Evolutionary conservation across 345 rosid genomes (phyloP), one percentile per base, ranked within the genome.

Genomic region (Arabidopsis thaliana): DNA sequence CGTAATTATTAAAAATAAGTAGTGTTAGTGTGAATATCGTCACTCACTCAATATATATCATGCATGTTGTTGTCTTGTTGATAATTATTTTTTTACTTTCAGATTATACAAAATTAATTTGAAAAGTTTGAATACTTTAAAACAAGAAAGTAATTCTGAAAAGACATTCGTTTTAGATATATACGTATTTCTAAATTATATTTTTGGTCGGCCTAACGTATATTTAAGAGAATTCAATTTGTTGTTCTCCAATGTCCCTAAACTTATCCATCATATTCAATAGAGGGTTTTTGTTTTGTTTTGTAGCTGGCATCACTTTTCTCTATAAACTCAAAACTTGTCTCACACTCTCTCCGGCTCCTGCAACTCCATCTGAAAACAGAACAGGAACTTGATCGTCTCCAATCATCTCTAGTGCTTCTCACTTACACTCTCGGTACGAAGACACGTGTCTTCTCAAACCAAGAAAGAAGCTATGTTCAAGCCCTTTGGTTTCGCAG

Each of bases 351-450:
- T 71, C 67, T 59, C 59, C n/a, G 16, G 44, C 22, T 73, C 53
- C 78, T 45, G 22, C 60, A 74, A 46, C 72, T 65, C 33, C 16
- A 66, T 66, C 42, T 58, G 49, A 37, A 48, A 59, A 3, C 37
- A 59, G 9, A 67, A 23, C 52, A 74, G 58, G 67, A 74, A 66
- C 67, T 66, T 16, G 20, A 16, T 67, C 53, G 14, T 66, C 42
- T 56, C 50, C 65, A 44, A 24, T 34, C 72, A 65, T 74, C 78
- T 67, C 25, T 75, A 75, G 61, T 20, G 8, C 32, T 48, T 66
- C 67, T 58, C 52, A 66, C 38, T 60, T 33, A 32, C 14, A 20
- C 46, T n/a, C 44, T 36, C 28, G 4, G 63, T 16, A 51, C 28
- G 5, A 44, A n/a, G 28, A 70, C 48, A 45, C 59, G 38, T 50